Base-by-base conservation (phyloP, 768 basidiomycete species). In the Tephrocybe sp. region DNA sequence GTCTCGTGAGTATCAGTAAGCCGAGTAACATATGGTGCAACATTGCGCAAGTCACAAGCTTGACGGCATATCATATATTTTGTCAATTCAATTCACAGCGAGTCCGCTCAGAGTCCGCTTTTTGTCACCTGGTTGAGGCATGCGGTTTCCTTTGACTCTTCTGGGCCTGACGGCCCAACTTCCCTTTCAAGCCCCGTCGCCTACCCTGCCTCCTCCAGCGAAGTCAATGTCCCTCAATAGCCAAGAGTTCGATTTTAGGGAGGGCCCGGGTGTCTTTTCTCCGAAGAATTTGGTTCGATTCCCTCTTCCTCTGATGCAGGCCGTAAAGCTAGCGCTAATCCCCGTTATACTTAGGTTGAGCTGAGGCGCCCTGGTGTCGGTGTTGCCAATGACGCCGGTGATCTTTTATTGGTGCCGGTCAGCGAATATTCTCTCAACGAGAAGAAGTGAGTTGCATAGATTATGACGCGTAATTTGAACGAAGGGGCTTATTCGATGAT, bases 351-450 rank as follows among this genome's bases (percentile, higher is more conserved):
- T 27, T 48, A 76, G 74, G 60, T 91, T 42, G 64, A 80, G 62
- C 75, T 93, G 34, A 79, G 78, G 9, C 75, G 91, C 46, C 86
- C 91, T 5, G 82, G 83, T 1, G 62, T 60, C 11, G 87, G 85
- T 5, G 69, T 82, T n/a, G 77, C 88, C 15, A 92, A 90, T 60
- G 65, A 72, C 13, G 73, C 69, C 0, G 90, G 87, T 19, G 83
- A 88, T 66, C 67, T 94, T 57, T 80, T 83, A 19, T 63, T 91
- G 51, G 73, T 89, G 16, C 72, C 84, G 2, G 72, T 82, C 61
- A 83, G 77, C 68, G 79, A 84, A 65, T 88, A 83, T 64, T 85
- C 85, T 11, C 77, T 91, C 51, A 73, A 83, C 42, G 82, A 87
- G 49, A 84, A 87, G 63, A 84, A 84, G 88, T 92, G 57, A 63